Evolutionary conservation across 441 rosid species (phyloP).

Genomic region (Raphanus hybrid): DNA sequence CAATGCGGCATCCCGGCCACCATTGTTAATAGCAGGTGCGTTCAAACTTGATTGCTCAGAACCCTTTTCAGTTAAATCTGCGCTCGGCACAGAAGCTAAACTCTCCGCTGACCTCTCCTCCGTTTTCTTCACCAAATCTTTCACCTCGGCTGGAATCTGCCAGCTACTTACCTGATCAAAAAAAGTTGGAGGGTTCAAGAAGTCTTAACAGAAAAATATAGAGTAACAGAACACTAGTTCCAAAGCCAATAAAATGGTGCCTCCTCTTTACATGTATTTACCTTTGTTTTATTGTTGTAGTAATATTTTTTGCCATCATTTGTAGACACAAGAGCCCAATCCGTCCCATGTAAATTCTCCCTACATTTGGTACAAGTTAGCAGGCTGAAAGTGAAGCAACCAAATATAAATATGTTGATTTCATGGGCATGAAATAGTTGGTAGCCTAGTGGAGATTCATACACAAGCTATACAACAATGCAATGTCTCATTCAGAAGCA

Average conservation of each 20-base stretch:
- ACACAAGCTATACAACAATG: constrained; percentile 12
- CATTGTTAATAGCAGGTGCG: constrained; percentile 81
- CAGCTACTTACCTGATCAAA: constrained; percentile 86
- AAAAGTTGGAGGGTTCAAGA: constrained; percentile 32
- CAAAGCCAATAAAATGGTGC: constrained; percentile 7
- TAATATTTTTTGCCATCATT: constrained; percentile 93
- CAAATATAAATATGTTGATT: constrained; percentile 5
- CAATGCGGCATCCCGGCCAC: constrained; percentile 87
- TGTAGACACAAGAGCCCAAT: constrained; percentile 89
- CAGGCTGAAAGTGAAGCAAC: constrained; percentile 12
- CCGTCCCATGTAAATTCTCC: constrained; percentile 86
- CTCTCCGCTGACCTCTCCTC: constrained; percentile 64
- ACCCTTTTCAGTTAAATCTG: constrained; percentile 63
- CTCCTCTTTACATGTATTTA: constrained; percentile 31
- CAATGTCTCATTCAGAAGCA: constrained; percentile 12
- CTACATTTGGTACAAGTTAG: constrained; percentile 48
- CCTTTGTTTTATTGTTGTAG: constrained; percentile 93
- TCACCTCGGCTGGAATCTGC: constrained; percentile 92
- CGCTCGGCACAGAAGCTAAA: constrained; percentile 44
- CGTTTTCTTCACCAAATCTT: constrained; percentile 69
- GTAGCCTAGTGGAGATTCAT: constrained; percentile 12
- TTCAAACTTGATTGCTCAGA: constrained; percentile 63
- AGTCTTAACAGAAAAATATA: constrained; percentile 1
- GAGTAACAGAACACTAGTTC: not conserved
- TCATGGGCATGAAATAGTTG: constrained; percentile 4